These are phyloP conservation scores for Rhodotorula sp. DNA, from an alignment of 1,284 basidiomycete species.

Conservation along the genomic window DNA sequence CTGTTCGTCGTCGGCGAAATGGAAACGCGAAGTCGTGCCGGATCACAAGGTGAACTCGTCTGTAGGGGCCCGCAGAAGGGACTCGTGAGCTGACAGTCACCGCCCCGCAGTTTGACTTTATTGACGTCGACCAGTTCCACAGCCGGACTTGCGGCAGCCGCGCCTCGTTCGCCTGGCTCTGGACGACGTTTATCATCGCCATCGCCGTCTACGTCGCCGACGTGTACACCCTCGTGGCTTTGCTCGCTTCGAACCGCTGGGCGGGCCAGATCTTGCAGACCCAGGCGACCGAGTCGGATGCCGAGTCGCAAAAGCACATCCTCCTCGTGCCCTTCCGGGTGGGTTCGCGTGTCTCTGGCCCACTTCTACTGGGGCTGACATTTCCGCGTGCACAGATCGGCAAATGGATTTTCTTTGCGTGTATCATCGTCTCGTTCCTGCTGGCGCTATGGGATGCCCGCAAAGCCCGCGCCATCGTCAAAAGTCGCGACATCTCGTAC, in stretches of 20 bases:
- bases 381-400: conserved; percentile 57
- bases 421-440: conserved; percentile 95
- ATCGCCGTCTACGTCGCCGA: conserved; percentile 88
- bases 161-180: conserved; percentile 76
- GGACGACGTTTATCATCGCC: conserved; percentile 86
- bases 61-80: too few species aligned
- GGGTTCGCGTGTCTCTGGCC: background rate
- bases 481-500: conserved; percentile 91
- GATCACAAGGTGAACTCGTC: conserved; percentile 79
- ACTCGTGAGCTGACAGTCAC: background rate
- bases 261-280: conserved; percentile 74
- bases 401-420: conserved; percentile 95
- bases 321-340: conserved; percentile 75
- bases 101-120: conserved; percentile 83
- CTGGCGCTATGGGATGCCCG: conserved; percentile 80
- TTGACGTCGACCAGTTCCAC: conserved; percentile 88
- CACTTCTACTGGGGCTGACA: background rate
- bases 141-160: conserved; percentile 82
- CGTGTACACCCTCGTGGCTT: conserved; percentile 94
- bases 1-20: conserved; percentile 59
- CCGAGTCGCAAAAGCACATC: conserved; percentile 56
- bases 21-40: conserved; percentile 92
- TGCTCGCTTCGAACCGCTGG: conserved; percentile 90
- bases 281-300: conserved; percentile 59
- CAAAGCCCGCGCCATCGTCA: conserved; percentile 89